Evolutionary conservation across 306 rosid species (phyloP), one percentile per base, ranked within the genome.

Genomic region (Rubus parviflorus): DNA sequence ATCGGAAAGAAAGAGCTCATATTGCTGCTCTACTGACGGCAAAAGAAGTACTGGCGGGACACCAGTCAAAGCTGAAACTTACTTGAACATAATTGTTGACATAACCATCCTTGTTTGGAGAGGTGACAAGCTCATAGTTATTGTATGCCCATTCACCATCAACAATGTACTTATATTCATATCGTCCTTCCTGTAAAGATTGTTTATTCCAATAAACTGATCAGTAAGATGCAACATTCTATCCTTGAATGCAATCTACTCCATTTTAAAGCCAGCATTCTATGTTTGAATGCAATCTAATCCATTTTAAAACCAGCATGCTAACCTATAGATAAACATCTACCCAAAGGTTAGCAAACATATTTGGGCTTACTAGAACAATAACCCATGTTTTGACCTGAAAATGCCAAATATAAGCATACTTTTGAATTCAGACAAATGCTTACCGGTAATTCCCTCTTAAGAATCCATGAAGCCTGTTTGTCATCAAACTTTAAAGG

Each of bases 81-180:
- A 92, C 99, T 25, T 88, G 81, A 60, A 91, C 67, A 77, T 79
- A 89, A 84, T 92, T 96, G 83, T 92, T 96, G 81, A 91, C 89
- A 74, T 96, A 93, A 76, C 98, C 99, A 52, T 92, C 97, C 77
- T 87, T 79, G 90, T 96, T 88, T 83, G 89, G 88, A 72, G 85
- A 80, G 74, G 90, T 81, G 58, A 88, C 45, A 17, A 43, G 90
- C 81, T 90, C 92, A 22, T 78, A 3, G 20, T 77, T 70, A 47
- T 86, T 92, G 87, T 77, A 75, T 20, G 51, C 86, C 99, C 99
- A 96, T 76, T 79, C 79, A 58, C 98, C 99, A 81, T 96, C 90
- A 75, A 92, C 80, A 30, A 96, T 85, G 84, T 92, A 96, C 89
- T 96, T 96, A 84, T 96, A 96, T 87, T 96, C 99, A 1, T 91